Conservation (phyloP, 139 green algal species). For the Chlorella sp. region DNA sequence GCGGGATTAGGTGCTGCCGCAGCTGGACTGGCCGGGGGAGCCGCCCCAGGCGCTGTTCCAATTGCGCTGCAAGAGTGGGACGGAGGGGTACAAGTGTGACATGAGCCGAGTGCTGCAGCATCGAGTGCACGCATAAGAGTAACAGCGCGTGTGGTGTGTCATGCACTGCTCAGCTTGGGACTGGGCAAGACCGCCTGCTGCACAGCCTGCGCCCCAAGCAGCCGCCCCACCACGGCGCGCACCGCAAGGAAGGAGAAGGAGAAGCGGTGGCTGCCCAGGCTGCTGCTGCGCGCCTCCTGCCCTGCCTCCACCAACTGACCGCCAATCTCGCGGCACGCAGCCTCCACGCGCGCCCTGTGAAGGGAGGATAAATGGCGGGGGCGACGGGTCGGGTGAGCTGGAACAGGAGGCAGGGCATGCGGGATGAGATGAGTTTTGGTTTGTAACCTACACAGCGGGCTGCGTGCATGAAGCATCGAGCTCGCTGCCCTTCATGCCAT, state of each 20-base stretch:
- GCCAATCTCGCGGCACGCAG: conserved; percentile 46
- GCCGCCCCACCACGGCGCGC: neutral
- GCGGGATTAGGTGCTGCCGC: neutral
- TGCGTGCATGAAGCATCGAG: no score
- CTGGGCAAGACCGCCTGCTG: no score
- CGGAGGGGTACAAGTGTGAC: neutral
- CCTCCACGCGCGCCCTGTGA: conserved; percentile 41
- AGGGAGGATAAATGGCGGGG: neutral
- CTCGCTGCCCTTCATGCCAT: no score
- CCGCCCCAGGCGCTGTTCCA: conserved; percentile 5
- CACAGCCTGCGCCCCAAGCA: no score
- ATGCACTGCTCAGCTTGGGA: no score
- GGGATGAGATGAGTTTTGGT: no score
- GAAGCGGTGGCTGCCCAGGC: conserved; percentile 39
- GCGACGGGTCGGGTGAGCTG: no score
- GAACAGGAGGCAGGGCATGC: neutral
- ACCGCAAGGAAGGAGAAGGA: conserved; percentile 53
- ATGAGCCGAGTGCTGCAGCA: no score
- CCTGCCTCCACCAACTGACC: conserved; percentile 55
- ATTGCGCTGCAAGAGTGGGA: neutral
- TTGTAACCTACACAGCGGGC: no score
- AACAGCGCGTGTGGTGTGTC: no score
- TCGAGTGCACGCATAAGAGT: no score
- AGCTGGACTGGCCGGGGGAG: conserved; percentile 10
- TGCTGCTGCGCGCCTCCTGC: conserved; percentile 17